Percentiles rank a stretch among this genome's conserved stretches.
Conservation (phyloP, 2,329 filamentous ascomycete genomes). For the Stagonosporopsis chrysanthemi region DNA sequence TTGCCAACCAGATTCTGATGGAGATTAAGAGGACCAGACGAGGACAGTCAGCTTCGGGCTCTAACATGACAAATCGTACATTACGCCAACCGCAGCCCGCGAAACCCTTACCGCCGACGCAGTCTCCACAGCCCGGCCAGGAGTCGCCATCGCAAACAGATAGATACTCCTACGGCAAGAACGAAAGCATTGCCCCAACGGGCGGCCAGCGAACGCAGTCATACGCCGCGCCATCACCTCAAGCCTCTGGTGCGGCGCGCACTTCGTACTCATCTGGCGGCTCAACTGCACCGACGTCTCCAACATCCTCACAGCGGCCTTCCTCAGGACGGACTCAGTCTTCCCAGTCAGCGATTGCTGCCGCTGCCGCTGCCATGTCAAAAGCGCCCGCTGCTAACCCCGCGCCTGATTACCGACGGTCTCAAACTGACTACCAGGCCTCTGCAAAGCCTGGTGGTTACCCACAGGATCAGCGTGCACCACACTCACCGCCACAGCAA, state of each 20-base stretch:
- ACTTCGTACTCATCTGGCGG: constrained; percentile 52
- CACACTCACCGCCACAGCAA: constrained; percentile 54
- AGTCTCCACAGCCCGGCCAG: constrained; percentile 46
- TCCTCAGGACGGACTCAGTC: constrained; percentile 59
- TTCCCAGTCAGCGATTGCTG: constrained; percentile 50
- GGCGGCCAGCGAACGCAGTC: constrained; percentile 50
- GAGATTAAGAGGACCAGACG: constrained; percentile 83
- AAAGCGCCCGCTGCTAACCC: constrained; percentile 45
- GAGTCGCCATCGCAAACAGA: constrained; percentile 44
- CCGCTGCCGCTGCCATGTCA: constrained; percentile 57
- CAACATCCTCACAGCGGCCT: constrained; percentile 55
- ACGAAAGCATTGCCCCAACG: constrained; percentile 42
- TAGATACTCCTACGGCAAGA: constrained; percentile 19
- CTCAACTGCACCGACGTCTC: constrained; percentile 54
- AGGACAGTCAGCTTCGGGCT: constrained; percentile 63
- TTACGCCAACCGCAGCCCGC: constrained; percentile 47
- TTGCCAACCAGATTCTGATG: constrained; percentile 90
- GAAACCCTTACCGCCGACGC: constrained; percentile 54
- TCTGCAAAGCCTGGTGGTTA: constrained; percentile 44
- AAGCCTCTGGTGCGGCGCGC: constrained; percentile 58
- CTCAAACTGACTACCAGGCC: constrained; percentile 54
- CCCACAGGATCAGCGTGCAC: constrained; percentile 50
- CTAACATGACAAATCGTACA: constrained; percentile 55
- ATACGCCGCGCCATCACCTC: constrained; percentile 49
- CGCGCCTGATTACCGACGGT: constrained; percentile 54